phyloP scores from a whole-genome alignment of 108 stramenopile species.

The Ochromonas danica region DNA sequence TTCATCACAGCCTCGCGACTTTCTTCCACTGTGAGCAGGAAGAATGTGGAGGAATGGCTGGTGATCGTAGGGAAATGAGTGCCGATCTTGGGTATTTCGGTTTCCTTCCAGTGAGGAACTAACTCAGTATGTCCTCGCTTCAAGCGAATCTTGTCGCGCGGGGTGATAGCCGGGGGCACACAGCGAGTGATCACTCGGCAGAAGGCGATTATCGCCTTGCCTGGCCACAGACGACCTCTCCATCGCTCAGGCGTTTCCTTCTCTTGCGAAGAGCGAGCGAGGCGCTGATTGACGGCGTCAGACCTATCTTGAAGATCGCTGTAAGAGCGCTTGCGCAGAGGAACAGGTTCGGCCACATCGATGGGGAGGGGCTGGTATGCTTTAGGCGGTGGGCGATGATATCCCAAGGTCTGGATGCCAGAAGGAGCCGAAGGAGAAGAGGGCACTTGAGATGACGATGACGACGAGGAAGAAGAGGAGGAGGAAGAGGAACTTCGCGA shows the following conservation, averaged over 20 bases:
- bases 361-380: no score
- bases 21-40: neutral
- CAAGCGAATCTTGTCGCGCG: neutral
- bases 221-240: conserved; percentile 1
- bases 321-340: no score
- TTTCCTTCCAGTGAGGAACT: neutral
- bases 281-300: no score
- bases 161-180: neutral
- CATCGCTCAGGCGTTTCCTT: conserved; percentile 19
- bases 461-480: no score
- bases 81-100: neutral
- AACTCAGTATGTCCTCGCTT: neutral
- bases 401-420: no score
- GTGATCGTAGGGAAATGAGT: neutral
- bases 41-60: neutral
- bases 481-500: no score
- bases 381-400: no score
- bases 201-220: neutral
- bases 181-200: neutral
- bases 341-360: no score
- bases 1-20: conserved; percentile 18
- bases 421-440: no score
- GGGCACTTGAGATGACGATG: no score
- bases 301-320: no score
- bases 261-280: no score